Percentiles rank a stretch among this genome's conserved stretches.
These are phyloP conservation scores for Penicillium brasilianum DNA, from an alignment of 2,329 filamentous ascomycete genomes.

Conservation along the genomic window DNA sequence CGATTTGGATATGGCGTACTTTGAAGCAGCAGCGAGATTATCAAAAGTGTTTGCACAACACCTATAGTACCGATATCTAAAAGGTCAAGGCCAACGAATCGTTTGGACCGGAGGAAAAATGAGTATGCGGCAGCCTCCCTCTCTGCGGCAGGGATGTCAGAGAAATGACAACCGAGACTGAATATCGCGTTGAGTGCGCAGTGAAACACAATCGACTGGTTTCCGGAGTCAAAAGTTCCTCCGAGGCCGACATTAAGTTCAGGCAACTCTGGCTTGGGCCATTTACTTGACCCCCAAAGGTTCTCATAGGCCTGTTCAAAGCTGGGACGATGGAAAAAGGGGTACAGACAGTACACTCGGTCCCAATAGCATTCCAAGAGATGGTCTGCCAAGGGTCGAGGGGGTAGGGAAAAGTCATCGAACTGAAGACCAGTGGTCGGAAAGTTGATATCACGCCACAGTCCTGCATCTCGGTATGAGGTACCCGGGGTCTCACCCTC, in stretches of 20 bases:
- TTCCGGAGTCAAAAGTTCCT: conserved; percentile 36
- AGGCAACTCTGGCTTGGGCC: conserved; percentile 23
- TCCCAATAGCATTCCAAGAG: conserved; percentile 48
- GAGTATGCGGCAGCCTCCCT: conserved; percentile 35
- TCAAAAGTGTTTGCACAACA: conserved; percentile 49
- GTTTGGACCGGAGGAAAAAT: conserved; percentile 45
- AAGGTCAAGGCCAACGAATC: conserved; percentile 45
- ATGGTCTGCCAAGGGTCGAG: conserved; percentile 50
- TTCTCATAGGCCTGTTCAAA: conserved; percentile 50
- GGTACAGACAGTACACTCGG: conserved; percentile 51
- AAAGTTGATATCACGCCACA: conserved; percentile 21
- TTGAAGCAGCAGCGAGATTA: conserved; percentile 48
- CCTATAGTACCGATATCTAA: conserved; percentile 46
- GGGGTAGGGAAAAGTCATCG: conserved; percentile 46
- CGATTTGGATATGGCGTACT: conserved; percentile 48
- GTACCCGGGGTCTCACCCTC: conserved; percentile 12
- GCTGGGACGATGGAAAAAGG: conserved; percentile 50
- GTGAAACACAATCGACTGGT: conserved; percentile 48
- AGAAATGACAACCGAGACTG: conserved; percentile 49
- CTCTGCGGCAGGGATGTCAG: conserved; percentile 38
- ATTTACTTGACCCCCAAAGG: conserved; percentile 41
- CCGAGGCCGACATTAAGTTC: conserved; percentile 44
- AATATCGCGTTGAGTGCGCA: conserved; percentile 52
- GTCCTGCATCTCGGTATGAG: conserved; percentile 16
- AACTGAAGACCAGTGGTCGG: conserved; percentile 27